Percentiles rank a stretch among this genome's conserved stretches.
phyloP scores from a whole-genome alignment of 805 yeast species.

The Candida incommunis region DNA sequence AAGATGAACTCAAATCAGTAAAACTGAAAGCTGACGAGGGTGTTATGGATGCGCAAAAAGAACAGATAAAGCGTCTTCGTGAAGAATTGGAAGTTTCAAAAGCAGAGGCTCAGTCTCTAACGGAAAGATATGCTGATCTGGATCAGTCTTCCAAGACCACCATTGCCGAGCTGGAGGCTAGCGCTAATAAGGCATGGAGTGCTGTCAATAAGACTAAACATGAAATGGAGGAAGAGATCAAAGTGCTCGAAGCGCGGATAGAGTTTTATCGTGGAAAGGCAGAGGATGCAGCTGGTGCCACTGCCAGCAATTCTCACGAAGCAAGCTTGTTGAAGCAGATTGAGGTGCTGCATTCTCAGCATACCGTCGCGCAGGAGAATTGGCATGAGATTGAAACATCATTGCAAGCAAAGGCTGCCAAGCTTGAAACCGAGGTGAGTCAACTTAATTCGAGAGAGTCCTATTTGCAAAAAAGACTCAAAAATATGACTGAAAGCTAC shows the following conservation, averaged over 20 bases:
- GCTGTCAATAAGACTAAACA: slow-evolving; percentile 3
- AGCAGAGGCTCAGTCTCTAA: slow-evolving; percentile 22
- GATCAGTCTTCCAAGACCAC: slow-evolving; percentile 2
- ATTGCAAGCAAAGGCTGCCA: slow-evolving; percentile 33
- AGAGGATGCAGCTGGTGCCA: slow-evolving; percentile 31
- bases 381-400: slow-evolving; percentile 73
- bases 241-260: slow-evolving; percentile 51
- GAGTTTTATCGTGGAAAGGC: slow-evolving; percentile 52
- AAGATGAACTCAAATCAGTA: slow-evolving; percentile 17
- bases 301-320: slow-evolving; percentile 17
- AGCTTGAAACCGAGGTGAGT: slow-evolving; percentile 12
- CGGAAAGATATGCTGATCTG: slow-evolving; percentile 2
- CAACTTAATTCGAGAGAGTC: slow-evolving; percentile 9
- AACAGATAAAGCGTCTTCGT: slow-evolving; percentile 13
- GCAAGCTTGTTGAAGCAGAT: slow-evolving; percentile 29
- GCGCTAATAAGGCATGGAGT: neutral
- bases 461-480: slow-evolving; percentile 8
- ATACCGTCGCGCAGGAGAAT: slow-evolving; percentile 60
- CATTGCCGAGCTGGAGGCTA: slow-evolving; percentile 11
- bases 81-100: slow-evolving; percentile 20
- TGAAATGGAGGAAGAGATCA: slow-evolving; percentile 13
- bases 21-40: slow-evolving; percentile 16
- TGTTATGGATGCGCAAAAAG: slow-evolving; percentile 13
- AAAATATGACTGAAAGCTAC: slow-evolving; percentile 5
- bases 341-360: slow-evolving; percentile 51